These are phyloP conservation scores for Ormosia emarginata DNA, from an alignment of 306 rosid genomes.

Conservation along the genomic window DNA sequence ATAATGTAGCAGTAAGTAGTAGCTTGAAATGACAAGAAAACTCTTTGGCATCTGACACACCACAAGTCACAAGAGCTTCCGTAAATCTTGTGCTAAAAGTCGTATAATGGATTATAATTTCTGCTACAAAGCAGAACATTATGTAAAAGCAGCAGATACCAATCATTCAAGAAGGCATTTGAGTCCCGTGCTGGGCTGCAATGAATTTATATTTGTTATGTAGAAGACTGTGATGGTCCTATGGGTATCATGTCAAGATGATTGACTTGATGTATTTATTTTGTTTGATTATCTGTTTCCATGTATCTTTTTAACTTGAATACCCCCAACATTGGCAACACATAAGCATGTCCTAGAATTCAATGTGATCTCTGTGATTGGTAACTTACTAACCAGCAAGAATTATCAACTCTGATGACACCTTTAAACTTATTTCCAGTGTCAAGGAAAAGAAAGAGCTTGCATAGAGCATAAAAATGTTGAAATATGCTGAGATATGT, in stretches of 20 bases:
- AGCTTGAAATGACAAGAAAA: constrained; percentile 12
- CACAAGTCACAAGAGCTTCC: not conserved
- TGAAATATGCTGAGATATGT: not conserved
- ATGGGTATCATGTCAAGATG: not conserved
- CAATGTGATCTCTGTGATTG: not conserved
- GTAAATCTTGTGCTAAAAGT: constrained; percentile 2
- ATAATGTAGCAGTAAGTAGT: constrained; percentile 14
- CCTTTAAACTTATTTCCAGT: not conserved
- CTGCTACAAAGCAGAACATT: constrained; percentile 7
- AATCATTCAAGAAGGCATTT: not conserved
- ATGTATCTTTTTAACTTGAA: not conserved
- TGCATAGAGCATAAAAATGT: not conserved
- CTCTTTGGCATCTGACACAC: not conserved
- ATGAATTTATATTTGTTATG: not conserved
- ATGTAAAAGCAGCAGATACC: not conserved
- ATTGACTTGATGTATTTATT: not conserved
- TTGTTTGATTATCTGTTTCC: not conserved
- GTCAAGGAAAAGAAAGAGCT: not conserved
- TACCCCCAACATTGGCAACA: not conserved
- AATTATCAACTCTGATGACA: not conserved
- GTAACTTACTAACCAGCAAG: not conserved
- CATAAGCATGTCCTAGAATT: not conserved
- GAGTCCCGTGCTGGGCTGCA: not conserved
- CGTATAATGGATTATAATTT: not conserved
- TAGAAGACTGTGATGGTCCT: not conserved